These are phyloP conservation scores for Phylloporus sp. DNA, from an alignment of 768 basidiomycete genomes.

Conservation along the genomic window DNA sequence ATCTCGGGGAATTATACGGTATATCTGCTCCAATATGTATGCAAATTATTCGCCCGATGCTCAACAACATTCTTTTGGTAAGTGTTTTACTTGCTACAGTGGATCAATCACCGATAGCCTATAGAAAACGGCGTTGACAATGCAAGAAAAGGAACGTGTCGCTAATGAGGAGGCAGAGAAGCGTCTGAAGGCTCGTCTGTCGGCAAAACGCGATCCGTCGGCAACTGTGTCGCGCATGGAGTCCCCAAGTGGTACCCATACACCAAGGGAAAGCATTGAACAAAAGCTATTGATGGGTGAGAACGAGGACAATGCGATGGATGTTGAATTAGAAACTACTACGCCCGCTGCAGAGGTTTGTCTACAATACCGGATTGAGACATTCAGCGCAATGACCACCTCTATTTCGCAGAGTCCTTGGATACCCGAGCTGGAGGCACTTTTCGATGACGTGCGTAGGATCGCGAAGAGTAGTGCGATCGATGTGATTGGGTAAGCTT, in stretches of 20 bases:
- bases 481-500: conserved; percentile 67
- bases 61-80: conserved; percentile 61
- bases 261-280: conserved; percentile 24
- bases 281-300: conserved; percentile 26
- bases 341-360: conserved; percentile 27
- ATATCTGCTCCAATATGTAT: conserved; percentile 86
- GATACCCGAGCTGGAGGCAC: conserved; percentile 66
- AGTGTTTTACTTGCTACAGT: conserved; percentile 16
- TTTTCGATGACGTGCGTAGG: conserved; percentile 74
- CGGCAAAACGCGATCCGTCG: conserved; percentile 70
- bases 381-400: conserved; percentile 2
- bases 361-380: conserved; percentile 1
- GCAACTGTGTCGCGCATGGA: conserved; percentile 54
- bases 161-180: conserved; percentile 78
- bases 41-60: conserved; percentile 86
- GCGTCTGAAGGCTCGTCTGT: conserved; percentile 71
- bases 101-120: conserved; percentile 6
- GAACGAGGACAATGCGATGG: conserved; percentile 51
- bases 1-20: conserved; percentile 72
- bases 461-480: conserved; percentile 64
- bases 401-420: conserved; percentile 56
- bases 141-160: conserved; percentile 64
- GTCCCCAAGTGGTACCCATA: conserved; percentile 47
- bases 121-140: conserved; percentile 57
- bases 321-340: conserved; percentile 38